Base-by-base conservation (phyloP, 169 alveolate species). In the Babesia ovis region DNA sequence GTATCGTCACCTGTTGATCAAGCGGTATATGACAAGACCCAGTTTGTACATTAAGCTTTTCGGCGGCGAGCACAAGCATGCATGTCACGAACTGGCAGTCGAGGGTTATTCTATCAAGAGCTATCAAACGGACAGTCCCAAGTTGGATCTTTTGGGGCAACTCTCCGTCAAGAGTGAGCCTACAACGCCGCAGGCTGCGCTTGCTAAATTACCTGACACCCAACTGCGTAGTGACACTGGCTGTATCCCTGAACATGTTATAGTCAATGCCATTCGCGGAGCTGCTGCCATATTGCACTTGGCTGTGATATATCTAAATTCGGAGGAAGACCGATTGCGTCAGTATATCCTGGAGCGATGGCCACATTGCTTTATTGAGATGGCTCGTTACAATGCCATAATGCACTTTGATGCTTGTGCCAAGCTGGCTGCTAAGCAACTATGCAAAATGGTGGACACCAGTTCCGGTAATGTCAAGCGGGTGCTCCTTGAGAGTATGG, bases 281-380 rank as follows among this genome's bases (percentile, higher is more conserved):
- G 59, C 53, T 3, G 74, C 53, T 31, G 67, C 79, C 2, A 68
- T 68, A 9, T 35, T 68, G 46, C 67, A 57, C 23, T 51, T 68
- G 67, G 42, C 70, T 0, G 3, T 57, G 9, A 37, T 68, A n/a
- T 57, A 68, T 31, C 32, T 68, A 6, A 68, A 23, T 35, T 0
- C 50, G 57, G 79, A 68, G 42, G 59, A 32, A 16, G 79, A 29
- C 20, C 16, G 25, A 1, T 39, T 68, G 54, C 67, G 59, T 23
- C 51, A 57, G 32, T 23, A 51, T 31, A 54, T 68, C 12, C 43
- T 27, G 22, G 46, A 32, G 18, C 4, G 42, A 0, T 68, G 79
- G 79, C 79, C 79, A 22, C 67, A 25, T 22, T 68, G 79, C 39
- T 54, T 55, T 56, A 6, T 68, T 20, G 79, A 68, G 22, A 68